These are phyloP conservation scores for Claviceps monticola DNA, from an alignment of 2,329 filamentous ascomycete genomes.

Conservation along the genomic window DNA sequence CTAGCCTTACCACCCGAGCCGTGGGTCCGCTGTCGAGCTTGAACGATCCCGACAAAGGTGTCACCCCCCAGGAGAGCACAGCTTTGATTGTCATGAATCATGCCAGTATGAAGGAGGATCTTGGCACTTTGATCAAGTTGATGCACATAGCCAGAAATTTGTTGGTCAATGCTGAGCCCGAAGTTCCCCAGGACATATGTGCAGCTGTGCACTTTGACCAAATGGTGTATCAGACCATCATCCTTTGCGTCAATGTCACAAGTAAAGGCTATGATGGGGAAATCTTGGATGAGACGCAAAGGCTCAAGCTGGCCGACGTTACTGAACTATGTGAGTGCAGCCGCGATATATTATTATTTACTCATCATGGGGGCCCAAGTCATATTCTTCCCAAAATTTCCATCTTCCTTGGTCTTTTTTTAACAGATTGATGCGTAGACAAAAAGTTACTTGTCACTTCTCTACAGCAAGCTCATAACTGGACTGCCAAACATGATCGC, in stretches of 20 bases:
- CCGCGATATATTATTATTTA: background rate
- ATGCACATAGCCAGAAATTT: slow-evolving; percentile 54
- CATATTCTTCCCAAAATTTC: background rate
- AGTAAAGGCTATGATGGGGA: slow-evolving; percentile 55
- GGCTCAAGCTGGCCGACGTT: slow-evolving; percentile 45
- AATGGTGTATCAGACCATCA: slow-evolving; percentile 51
- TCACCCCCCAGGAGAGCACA: slow-evolving; percentile 48
- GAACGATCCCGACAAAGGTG: slow-evolving; percentile 39
- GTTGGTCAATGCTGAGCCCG: slow-evolving; percentile 48
- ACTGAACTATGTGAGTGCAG: slow-evolving; percentile 46
- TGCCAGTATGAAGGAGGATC: slow-evolving; percentile 43
- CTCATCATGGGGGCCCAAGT: background rate
- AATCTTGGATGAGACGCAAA: slow-evolving; percentile 42
- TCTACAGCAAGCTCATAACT: slow-evolving; percentile 54
- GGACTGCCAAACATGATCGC: slow-evolving; percentile 54
- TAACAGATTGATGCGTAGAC: slow-evolving; percentile 25
- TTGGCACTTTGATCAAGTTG: slow-evolving; percentile 50
- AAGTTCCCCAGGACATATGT: slow-evolving; percentile 52
- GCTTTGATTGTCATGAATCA: slow-evolving; percentile 50
- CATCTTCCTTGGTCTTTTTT: slow-evolving; percentile 2
- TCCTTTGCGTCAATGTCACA: slow-evolving; percentile 51
- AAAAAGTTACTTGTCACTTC: slow-evolving; percentile 54
- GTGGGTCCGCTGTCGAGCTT: slow-evolving; percentile 40
- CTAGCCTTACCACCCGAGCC: slow-evolving; percentile 44
- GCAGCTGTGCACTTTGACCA: slow-evolving; percentile 51